Evolutionary conservation across 306 rosid species (phyloP), one percentile per base, ranked within the genome.

Genomic region (Coriaria nepalensis): DNA sequence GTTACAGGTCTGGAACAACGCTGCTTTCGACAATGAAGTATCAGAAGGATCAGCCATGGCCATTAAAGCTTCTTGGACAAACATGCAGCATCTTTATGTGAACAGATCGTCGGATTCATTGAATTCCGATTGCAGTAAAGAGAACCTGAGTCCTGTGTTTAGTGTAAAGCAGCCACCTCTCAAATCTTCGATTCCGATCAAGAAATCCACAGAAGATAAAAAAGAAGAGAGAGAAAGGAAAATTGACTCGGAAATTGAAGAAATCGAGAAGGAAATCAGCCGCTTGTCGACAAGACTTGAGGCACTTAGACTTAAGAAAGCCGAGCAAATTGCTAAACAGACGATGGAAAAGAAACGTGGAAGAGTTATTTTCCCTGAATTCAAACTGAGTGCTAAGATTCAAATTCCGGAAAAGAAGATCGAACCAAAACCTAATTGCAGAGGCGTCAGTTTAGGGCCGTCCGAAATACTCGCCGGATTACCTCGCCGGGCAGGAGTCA

Each of bases 401-500:
- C 44, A 50, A 8, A 68, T 47, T 7, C 62, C 57, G 14, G 52
- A 35, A 49, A 62, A 61, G 43, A 67, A 51, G 63, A 53, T 61
- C n/a, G 78, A 74, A 9, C 8, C 72, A 2, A 82, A 75, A 75
- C 0, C 43, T 0, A 56, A 47, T 10, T 62, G 83, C 50, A 59
- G 82, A 52, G 95, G 93, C 9, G 20, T 85, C 56, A 81, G 95
- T 55, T 43, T 85, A 56, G 95, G 82, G 6, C 76, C 78, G 71
- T 44, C 68, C 33, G 96, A 86, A 51, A 82, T 86, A 2, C 5
- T 53, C 6, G 45, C 75, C 36, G 70, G 68, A 10, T 53, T 64
- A 0, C 41, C 68, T 14, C 63, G 68, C 9, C 20, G 5, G 32
- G 56, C 63, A 15, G 54, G 62, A 7, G 35, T 47, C n/a, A 47